Evolutionary conservation across 192 early-diverging fungal species (phyloP), one percentile per base, ranked within the genome.

Genomic region (Coemansia pectinata): DNA sequence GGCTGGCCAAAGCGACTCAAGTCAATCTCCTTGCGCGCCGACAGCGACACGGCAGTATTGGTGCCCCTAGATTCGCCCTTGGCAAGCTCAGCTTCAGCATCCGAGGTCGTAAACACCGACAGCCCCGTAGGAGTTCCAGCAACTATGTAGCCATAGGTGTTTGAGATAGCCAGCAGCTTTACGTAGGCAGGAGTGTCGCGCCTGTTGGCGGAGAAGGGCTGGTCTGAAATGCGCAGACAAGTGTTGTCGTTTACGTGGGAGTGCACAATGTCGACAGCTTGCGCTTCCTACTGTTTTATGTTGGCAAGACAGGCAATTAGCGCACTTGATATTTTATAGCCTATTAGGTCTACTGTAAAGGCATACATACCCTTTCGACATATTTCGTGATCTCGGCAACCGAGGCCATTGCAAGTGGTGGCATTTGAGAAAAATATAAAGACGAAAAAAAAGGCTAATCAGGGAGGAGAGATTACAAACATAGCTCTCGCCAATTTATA

Each of bases 121-220:
- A 70, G 64, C 12, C 66, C 90, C 63, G 78, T 65, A 27, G 70
- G 79, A 14, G 85, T 79, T 6, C 87, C 91, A 12, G 89, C 91
- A 14, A 90, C 85, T 59, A 91, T 87, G 58, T 87, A 93, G 1
- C 90, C 90, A 67, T 85, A 87, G n/a, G 48, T 85, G 64, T 85
- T 90, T 31, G 90, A 91, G 8, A 87, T 78, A 0, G 72, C 87
- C 48, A 93, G 79, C 15, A 91, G 70, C 27, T 79, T 84, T 3
- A 83, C 81, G 50, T 81, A 73, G 15, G 81, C 65, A 6, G 86
- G 84, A 10, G 85, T 86, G 1, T 81, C 67, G 41, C 81, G 76
- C 59, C 77, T 63, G 63, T 39, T 31, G 17, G 34, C 33, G 1
- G 76, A 72, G 39, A 84, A 84, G 11, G 31, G 73, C 36, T 73